phyloP scores from a whole-genome alignment of 2,329 filamentous ascomycete genomes.

The Aschersonia sp. region DNA sequence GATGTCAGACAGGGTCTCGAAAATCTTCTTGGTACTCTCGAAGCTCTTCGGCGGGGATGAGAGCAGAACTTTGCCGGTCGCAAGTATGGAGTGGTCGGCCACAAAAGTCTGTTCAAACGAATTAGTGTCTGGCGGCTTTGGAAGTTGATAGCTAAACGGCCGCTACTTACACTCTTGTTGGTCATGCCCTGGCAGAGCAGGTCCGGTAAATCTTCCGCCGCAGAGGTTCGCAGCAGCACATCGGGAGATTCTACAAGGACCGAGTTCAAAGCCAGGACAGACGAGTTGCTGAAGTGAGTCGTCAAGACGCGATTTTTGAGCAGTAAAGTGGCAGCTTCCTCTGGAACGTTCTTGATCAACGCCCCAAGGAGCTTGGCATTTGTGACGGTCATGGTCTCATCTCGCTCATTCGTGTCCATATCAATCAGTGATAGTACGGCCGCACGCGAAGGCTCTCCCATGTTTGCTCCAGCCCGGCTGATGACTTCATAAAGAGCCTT shows the following conservation, averaged over 20 bases:
- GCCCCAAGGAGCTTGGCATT: constrained; percentile 83
- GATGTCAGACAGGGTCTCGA: constrained; percentile 60
- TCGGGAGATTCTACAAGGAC: constrained; percentile 69
- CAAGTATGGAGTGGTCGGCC: constrained; percentile 75
- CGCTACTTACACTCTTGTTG: constrained; percentile 52
- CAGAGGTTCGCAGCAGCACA: constrained; percentile 47
- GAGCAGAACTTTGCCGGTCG: constrained; percentile 81
- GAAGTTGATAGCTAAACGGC: not conserved
- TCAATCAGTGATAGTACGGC: constrained; percentile 86
- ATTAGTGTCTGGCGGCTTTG: not conserved
- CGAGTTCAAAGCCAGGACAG: constrained; percentile 76
- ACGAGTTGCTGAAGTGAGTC: constrained; percentile 59
- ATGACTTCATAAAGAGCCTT: constrained; percentile 94
- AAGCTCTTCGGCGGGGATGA: constrained; percentile 53
- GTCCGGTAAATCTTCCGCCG: constrained; percentile 61
- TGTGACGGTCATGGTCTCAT: constrained; percentile 70
- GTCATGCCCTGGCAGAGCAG: constrained; percentile 67
- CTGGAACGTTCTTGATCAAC: constrained; percentile 71
- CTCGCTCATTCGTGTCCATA: constrained; percentile 60
- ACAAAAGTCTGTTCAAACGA: constrained; percentile 50
- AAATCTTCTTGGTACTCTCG: constrained; percentile 64
- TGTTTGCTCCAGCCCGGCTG: constrained; percentile 84
- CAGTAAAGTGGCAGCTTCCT: constrained; percentile 46
- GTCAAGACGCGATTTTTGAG: constrained; percentile 66
- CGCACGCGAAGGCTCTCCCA: constrained; percentile 78